Base-by-base conservation (phyloP, 768 basidiomycete species). In the Termitomyces sp. region DNA sequence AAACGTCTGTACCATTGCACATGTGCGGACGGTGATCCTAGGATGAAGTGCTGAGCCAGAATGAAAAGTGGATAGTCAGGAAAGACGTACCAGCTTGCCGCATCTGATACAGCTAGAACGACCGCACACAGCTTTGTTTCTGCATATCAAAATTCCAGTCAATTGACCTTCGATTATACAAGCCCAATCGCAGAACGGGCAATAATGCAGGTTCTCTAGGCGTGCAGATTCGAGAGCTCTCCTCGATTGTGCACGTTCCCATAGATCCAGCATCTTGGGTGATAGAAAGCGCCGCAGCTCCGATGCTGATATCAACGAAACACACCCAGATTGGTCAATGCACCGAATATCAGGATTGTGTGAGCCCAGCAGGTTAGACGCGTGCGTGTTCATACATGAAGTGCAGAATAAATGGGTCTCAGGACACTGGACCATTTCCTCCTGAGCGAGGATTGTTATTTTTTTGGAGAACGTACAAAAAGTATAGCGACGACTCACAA, bases 151-250 rank as follows among this genome's bases (percentile, higher is more conserved):
- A 24, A 91, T 72, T 66, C 81, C 86, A 67, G 89, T 88, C 56
- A 80, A 72, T 55, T 86, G 74, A 39, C 68, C 72, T 42, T 91
- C 90, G 53, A 92, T 85, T 30, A 90, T 82, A 63, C 85, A 86
- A 61, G 85, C 90, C 75, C 83, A 97, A 41, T 93, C 91, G 72
- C 95, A 97, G 63, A 88, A 91, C 4, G 95, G 95, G 69, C 95
- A 97, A 64, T 88, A 89, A 70, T 95, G 92, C n/a, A 95, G 75
- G 6, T 85, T 86, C 37, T 91, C 90, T 39, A 96, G 68, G 1
- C 80, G 83, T 18, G 94, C 93, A 0, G 80, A 82, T 54, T 89
- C 85, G 36, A 95, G 83, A 64, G 93, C 91, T 69, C 88, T 88
- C 37, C 81, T 82, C 66, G 90, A 89, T 61, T 83, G 82, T 27